These are phyloP conservation scores for Stereocaulon alpinum DNA, from an alignment of 495 filamentous ascomycete species.

Conservation along the genomic window DNA sequence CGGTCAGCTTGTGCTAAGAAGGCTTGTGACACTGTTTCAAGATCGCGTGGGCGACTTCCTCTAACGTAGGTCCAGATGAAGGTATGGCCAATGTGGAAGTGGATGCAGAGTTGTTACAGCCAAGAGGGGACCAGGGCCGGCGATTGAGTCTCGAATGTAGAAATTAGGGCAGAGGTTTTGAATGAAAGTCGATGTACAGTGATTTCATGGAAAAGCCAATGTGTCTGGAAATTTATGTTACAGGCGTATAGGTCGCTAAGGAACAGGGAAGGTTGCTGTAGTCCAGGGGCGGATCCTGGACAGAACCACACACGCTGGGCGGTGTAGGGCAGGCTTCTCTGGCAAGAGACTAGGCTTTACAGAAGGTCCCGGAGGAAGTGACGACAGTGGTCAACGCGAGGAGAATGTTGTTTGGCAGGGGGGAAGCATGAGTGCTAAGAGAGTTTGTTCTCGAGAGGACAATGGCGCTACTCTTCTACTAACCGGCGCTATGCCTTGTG, in stretches of 20 bases:
- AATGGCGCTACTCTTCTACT: neutral
- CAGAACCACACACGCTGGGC: neutral
- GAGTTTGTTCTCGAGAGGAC: neutral
- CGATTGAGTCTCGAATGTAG: constrained; percentile 2
- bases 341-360: neutral
- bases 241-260: constrained; percentile 7
- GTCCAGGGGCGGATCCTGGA: constrained; percentile 7
- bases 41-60: neutral
- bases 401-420: neutral
- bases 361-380: neutral
- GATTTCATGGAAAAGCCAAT: constrained; percentile 11
- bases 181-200: constrained; percentile 12
- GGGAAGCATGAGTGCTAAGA: neutral
- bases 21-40: neutral
- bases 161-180: neutral
- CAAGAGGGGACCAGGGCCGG: neutral
- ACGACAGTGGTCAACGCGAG: neutral
- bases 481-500: constrained; percentile 7
- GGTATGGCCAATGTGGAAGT: neutral
- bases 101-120: neutral
- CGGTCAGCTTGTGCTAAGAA: neutral
- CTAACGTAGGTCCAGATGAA: neutral
- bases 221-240: constrained; percentile 8
- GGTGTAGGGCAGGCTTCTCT: neutral
- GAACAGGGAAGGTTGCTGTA: neutral